These are phyloP conservation scores for Barbatosphaeria neglecta DNA, from an alignment of 495 filamentous ascomycete species.

Conservation along the genomic window DNA sequence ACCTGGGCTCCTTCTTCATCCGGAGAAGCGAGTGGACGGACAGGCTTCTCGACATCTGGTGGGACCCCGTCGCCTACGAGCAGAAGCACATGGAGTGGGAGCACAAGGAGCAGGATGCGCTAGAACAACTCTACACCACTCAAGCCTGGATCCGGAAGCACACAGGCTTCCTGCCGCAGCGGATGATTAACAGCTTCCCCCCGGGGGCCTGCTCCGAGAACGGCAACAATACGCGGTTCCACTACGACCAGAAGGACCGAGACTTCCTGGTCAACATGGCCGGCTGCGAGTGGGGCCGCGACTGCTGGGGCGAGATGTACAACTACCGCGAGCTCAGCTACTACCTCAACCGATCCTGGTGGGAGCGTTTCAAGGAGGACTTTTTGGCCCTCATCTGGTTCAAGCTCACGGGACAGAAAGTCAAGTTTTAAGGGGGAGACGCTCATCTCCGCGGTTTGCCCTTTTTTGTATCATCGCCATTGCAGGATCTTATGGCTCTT, in stretches of 20 bases:
- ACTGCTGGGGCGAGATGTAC: conserved; percentile 98
- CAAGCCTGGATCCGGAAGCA: conserved; percentile 90
- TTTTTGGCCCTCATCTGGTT: conserved; percentile 38
- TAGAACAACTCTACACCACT: conserved; percentile 82
- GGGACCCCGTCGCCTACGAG: conserved; percentile 96
- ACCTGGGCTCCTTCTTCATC: conserved; percentile 91
- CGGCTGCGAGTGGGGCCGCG: conserved; percentile 88
- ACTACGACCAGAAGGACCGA: conserved; percentile 73
- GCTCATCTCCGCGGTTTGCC: neutral
- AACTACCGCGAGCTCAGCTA: conserved; percentile 83
- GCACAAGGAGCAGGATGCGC: conserved; percentile 92
- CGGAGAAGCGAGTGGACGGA: conserved; percentile 79
- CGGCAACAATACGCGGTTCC: conserved; percentile 58
- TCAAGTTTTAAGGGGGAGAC: conserved; percentile 25
- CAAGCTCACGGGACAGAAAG: conserved; percentile 43
- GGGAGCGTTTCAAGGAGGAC: conserved; percentile 61
- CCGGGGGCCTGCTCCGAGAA: conserved; percentile 73
- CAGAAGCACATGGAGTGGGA: conserved; percentile 99
- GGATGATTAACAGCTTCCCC: conserved; percentile 90
- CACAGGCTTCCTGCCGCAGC: conserved; percentile 81
- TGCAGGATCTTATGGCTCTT: neutral
- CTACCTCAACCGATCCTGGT: conserved; percentile 65
- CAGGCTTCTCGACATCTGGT: conserved; percentile 90
- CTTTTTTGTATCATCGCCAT: neutral
- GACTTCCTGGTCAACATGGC: conserved; percentile 99